Conservation (phyloP, 495 filamentous ascomycete genomes). For the Xylaria nigripes region DNA sequence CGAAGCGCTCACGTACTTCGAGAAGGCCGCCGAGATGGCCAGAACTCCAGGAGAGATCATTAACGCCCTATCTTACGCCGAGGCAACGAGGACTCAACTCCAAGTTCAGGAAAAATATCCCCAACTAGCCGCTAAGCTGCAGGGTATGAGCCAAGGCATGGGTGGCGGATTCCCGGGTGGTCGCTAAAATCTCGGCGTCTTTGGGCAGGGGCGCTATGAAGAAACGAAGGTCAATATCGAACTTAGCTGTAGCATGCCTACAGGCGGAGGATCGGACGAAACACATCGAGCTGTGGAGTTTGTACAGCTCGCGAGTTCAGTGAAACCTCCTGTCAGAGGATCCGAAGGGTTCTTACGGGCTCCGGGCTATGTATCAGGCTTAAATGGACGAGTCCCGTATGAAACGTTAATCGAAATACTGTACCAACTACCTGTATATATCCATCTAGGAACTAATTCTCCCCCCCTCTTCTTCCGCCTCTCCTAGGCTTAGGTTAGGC, state of each 20-base stretch:
- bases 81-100: constrained; percentile 92
- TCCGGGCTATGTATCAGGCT: neutral
- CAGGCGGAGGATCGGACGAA: constrained; percentile 3
- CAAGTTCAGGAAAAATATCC: constrained; percentile 98
- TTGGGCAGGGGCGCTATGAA: neutral
- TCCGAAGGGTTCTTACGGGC: neutral
- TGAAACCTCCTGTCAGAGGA: neutral
- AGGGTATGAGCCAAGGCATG: constrained; percentile 52
- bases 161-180: constrained; percentile 17
- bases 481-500: neutral
- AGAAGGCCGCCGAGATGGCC: constrained; percentile 91
- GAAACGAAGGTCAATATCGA: neutral
- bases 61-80: constrained; percentile 93
- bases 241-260: constrained; percentile 1
- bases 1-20: constrained; percentile 93
- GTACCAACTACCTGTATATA: constrained; percentile 8
- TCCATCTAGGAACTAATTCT: neutral
- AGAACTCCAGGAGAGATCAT: constrained; percentile 91
- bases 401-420: neutral
- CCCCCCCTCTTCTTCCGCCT: neutral
- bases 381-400: neutral
- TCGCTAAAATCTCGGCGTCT: constrained; percentile 9
- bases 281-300: constrained; percentile 2
- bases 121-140: constrained; percentile 76
- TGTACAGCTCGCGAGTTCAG: neutral